phyloP scores from a whole-genome alignment of 148 eudicot genomes.

The Agrostemma githago region DNA sequence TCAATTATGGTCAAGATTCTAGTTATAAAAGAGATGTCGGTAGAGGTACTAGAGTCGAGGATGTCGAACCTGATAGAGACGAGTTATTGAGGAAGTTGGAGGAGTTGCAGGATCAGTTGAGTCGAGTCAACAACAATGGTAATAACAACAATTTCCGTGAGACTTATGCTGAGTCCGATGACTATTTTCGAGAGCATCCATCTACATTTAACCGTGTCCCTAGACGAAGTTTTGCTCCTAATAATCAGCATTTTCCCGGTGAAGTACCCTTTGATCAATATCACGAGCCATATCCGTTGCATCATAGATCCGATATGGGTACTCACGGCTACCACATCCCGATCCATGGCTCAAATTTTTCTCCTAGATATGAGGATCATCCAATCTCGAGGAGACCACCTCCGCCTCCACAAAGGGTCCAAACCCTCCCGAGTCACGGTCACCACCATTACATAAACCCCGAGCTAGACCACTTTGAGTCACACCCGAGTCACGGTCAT shows the following conservation, averaged over 20 bases:
- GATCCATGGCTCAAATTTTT: constrained; percentile 30
- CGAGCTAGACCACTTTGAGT: constrained; percentile 42
- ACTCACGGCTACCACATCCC: constrained; percentile 34
- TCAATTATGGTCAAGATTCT: constrained; percentile 25
- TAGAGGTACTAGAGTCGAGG: constrained; percentile 39
- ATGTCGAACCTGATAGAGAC: constrained; percentile 50
- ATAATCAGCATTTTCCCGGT: constrained; percentile 26
- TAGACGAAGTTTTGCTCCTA: constrained; percentile 34
- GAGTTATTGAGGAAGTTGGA: constrained; percentile 78
- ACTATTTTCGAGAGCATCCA: constrained; percentile 39
- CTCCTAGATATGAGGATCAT: constrained; percentile 44
- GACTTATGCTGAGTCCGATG: constrained; percentile 38
- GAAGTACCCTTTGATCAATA: constrained; percentile 36
- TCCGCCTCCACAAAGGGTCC: constrained; percentile 36
- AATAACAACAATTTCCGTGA: constrained; percentile 45
- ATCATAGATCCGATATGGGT: constrained; percentile 28
- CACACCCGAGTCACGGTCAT: constrained; percentile 39
- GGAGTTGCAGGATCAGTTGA: constrained; percentile 71
- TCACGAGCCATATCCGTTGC: constrained; percentile 37
- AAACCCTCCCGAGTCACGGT: constrained; percentile 20
- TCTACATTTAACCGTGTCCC: constrained; percentile 30
- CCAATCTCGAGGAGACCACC: constrained; percentile 45
- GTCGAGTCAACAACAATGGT: constrained; percentile 41
- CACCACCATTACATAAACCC: constrained; percentile 40
- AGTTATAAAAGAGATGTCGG: constrained; percentile 27